phyloP scores from a whole-genome alignment of 176 grass and related monocot species.

The Elymus sibiricus region DNA sequence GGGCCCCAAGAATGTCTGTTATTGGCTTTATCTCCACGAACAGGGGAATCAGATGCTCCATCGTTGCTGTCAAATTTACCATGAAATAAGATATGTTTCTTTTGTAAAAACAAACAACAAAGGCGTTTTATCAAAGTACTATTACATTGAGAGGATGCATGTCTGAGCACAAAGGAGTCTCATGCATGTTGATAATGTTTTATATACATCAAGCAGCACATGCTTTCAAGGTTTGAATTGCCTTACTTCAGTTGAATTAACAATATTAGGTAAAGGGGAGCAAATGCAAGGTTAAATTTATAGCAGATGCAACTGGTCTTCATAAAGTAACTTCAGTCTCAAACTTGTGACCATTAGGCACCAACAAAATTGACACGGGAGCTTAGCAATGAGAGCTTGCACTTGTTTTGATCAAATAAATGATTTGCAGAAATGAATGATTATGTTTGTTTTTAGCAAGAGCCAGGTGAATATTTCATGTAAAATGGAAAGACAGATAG shows the following conservation, averaged over 20 bases:
- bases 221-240: background rate
- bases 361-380: background rate
- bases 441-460: background rate
- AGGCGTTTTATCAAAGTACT: background rate
- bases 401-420: background rate
- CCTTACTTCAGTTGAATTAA: background rate
- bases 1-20: constrained; percentile 61
- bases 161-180: background rate
- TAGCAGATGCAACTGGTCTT: background rate
- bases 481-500: constrained; percentile 10
- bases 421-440: background rate
- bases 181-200: background rate
- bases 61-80: constrained; percentile 58
- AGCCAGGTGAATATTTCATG: background rate
- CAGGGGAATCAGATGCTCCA: constrained; percentile 64
- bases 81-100: constrained; percentile 3
- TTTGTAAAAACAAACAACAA: constrained; percentile 1
- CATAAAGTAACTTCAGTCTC: background rate
- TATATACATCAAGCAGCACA: constrained; percentile 5
- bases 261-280: background rate
- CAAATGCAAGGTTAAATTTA: background rate
- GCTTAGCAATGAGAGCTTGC: background rate
- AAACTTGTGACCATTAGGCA: background rate
- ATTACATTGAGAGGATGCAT: background rate
- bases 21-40: constrained; percentile 51